Percentiles rank a stretch among this genome's conserved stretches.
Evolutionary conservation across 768 basidiomycete genomes (phyloP).

Genomic region (Naganishia friedmannii): DNA sequence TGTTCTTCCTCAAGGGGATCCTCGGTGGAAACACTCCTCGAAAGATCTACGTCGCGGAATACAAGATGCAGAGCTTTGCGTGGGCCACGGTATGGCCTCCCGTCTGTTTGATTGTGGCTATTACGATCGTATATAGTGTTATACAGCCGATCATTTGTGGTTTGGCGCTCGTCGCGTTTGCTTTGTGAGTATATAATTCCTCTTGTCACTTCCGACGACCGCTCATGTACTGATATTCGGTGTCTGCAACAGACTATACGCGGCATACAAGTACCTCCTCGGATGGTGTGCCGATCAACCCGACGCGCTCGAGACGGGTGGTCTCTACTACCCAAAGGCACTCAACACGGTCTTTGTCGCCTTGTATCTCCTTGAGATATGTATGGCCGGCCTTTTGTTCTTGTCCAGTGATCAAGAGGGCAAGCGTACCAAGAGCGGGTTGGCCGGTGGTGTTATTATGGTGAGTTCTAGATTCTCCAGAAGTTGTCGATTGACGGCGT

Average conservation of each 20-base stretch:
- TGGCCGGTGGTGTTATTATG: conserved; percentile 51
- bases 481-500: not conserved
- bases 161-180: conserved; percentile 48
- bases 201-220: not conserved
- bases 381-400: conserved; percentile 52
- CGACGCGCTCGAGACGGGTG: conserved; percentile 52
- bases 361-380: conserved; percentile 52
- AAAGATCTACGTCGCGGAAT: conserved; percentile 43
- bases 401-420: conserved; percentile 42
- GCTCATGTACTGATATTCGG: not conserved
- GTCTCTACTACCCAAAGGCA: conserved; percentile 53
- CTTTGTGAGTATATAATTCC: conserved; percentile 30
- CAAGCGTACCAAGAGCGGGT: conserved; percentile 42
- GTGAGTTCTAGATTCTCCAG: conserved; percentile 31
- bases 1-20: conserved; percentile 44
- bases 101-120: conserved; percentile 46
- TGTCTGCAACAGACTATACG: conserved; percentile 37
- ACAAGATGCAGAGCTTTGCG: conserved; percentile 38
- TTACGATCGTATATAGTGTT: conserved; percentile 53
- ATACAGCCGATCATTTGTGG: conserved; percentile 53
- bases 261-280: conserved; percentile 52
- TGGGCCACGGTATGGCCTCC: conserved; percentile 49
- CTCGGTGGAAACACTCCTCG: conserved; percentile 50
- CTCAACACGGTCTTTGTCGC: conserved; percentile 52
- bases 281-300: conserved; percentile 52